Percentiles rank a stretch among this genome's conserved stretches.
Evolutionary conservation across 176 grass and related monocot genomes (phyloP).

Genomic region (Echinochloa phyllopogon): DNA sequence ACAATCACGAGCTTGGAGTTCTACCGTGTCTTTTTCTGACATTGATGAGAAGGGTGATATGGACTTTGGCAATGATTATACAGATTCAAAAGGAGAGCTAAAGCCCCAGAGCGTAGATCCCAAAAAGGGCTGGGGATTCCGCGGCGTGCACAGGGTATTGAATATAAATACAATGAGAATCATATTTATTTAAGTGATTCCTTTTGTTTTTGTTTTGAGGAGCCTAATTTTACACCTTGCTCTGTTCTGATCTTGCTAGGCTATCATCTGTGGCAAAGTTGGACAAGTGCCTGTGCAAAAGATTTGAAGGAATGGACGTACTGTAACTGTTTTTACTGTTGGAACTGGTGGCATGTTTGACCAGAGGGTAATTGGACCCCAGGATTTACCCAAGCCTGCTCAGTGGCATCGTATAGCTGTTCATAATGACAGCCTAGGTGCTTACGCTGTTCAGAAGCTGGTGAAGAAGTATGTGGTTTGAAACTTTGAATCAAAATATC

Average conservation of each 20-base stretch:
- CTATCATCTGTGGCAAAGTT: slow-evolving; percentile 90
- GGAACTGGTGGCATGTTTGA: slow-evolving; percentile 97
- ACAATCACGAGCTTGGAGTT: slow-evolving; percentile 60
- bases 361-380: slow-evolving; percentile 68
- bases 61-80: slow-evolving; percentile 30
- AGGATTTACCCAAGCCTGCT: slow-evolving; percentile 70
- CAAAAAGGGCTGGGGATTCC: slow-evolving; percentile 72
- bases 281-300: slow-evolving; percentile 88
- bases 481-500: slow-evolving; percentile 22
- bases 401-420: slow-evolving; percentile 93
- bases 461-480: slow-evolving; percentile 83
- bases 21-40: slow-evolving; percentile 64
- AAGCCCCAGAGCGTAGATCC: slow-evolving; percentile 68
- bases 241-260: slow-evolving; percentile 60
- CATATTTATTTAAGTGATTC: not conserved
- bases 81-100: slow-evolving; percentile 64
- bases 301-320: slow-evolving; percentile 81
- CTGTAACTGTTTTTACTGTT: slow-evolving; percentile 86
- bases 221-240: slow-evolving; percentile 6
- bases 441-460: slow-evolving; percentile 80
- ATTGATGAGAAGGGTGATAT: slow-evolving; percentile 53
- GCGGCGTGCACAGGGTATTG: slow-evolving; percentile 82
- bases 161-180: not conserved
- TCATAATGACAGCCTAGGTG: slow-evolving; percentile 70
- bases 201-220: slow-evolving; percentile 23